Evolutionary conservation across 2,329 filamentous ascomycete species (phyloP).

Genomic region (Neocucurbitaria cava): DNA sequence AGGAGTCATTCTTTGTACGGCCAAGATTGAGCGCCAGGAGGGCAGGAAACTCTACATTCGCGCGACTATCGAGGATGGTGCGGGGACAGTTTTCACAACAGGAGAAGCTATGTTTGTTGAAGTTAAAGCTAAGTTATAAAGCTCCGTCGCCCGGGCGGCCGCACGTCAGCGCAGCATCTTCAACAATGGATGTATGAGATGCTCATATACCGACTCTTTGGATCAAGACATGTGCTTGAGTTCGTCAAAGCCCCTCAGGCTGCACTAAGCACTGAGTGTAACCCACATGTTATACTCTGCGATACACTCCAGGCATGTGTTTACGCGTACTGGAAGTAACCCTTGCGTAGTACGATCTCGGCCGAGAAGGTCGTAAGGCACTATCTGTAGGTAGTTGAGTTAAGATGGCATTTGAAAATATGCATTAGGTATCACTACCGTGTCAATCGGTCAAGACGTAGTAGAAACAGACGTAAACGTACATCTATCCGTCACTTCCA

Average conservation of each 20-base stretch:
- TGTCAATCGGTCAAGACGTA: neutral
- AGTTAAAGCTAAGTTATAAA: conserved; percentile 33
- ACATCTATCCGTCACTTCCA: neutral
- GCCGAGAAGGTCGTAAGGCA: neutral
- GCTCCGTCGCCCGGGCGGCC: neutral
- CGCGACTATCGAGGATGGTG: conserved; percentile 58
- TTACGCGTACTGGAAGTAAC: neutral
- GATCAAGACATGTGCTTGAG: neutral
- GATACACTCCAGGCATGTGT: neutral
- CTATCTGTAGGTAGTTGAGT: neutral
- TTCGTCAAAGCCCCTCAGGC: neutral
- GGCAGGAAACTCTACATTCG: conserved; percentile 62
- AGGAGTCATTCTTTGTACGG: conserved; percentile 56
- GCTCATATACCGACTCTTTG: neutral
- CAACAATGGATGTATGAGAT: neutral
- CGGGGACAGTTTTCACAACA: conserved; percentile 57
- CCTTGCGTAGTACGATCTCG: neutral
- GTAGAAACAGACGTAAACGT: neutral
- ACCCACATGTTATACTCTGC: neutral
- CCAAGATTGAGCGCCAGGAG: conserved; percentile 55
- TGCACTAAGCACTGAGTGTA: neutral
- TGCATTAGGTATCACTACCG: neutral
- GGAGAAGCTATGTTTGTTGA: conserved; percentile 62
- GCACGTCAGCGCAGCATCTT: neutral
- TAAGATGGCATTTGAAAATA: neutral